phyloP scores from a whole-genome alignment of 2,329 filamentous ascomycete species.

The Teratosphaeria destructans region DNA sequence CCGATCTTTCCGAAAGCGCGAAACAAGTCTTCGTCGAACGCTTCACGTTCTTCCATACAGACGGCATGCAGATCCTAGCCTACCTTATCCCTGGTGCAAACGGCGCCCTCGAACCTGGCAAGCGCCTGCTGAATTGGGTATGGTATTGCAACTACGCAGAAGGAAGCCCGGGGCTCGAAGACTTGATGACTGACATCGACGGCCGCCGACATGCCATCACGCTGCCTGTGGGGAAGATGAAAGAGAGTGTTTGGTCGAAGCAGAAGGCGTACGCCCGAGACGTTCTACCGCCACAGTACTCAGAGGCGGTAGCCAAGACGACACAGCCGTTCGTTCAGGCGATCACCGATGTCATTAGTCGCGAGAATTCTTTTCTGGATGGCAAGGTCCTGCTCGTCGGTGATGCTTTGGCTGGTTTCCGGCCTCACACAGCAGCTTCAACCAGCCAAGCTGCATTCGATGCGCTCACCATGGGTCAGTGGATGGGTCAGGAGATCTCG shows the following conservation, averaged over 20 bases:
- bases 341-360: slow-evolving; percentile 33
- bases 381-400: slow-evolving; percentile 37
- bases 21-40: slow-evolving; percentile 26
- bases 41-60: slow-evolving; percentile 32
- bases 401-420: slow-evolving; percentile 37
- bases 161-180: slow-evolving; percentile 28
- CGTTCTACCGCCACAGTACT: slow-evolving; percentile 30
- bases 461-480: slow-evolving; percentile 30
- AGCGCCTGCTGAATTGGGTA: slow-evolving; percentile 38
- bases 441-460: slow-evolving; percentile 40
- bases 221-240: slow-evolving; percentile 33
- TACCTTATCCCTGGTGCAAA: slow-evolving; percentile 38
- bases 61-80: slow-evolving; percentile 29
- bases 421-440: slow-evolving; percentile 38
- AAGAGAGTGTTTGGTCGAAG: slow-evolving; percentile 29
- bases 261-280: slow-evolving; percentile 25
- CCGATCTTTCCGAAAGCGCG: slow-evolving; percentile 25
- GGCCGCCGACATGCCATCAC: slow-evolving; percentile 33
- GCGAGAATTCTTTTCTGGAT: slow-evolving; percentile 28
- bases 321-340: slow-evolving; percentile 36
- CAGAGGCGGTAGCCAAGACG: slow-evolving; percentile 32
- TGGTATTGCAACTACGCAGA: slow-evolving; percentile 37
- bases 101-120: slow-evolving; percentile 28
- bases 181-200: slow-evolving; percentile 36
- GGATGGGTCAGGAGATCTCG: slow-evolving; percentile 29